Percentiles rank a stretch among this genome's conserved stretches.
Conservation (phyloP, 1,139 yeast species). For the Pichia inconspicua region DNA sequence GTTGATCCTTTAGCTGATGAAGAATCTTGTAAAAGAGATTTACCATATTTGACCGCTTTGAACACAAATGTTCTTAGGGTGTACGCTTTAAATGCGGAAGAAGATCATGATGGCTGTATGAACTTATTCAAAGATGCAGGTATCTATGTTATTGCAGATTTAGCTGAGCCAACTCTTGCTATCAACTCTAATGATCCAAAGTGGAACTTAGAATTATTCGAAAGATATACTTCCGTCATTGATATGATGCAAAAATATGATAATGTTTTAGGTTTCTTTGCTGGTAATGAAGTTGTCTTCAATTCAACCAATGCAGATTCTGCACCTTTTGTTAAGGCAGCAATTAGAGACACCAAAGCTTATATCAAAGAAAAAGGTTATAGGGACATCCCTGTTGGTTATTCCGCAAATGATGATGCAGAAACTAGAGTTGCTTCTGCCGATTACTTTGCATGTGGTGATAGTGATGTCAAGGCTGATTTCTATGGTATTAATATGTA, state of each 20-base stretch:
- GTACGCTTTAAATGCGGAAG: constrained; percentile 47
- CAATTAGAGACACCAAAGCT: constrained; percentile 65
- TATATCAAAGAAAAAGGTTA: constrained; percentile 54
- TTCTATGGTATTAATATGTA: constrained; percentile 93
- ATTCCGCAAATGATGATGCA: constrained; percentile 70
- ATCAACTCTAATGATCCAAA: constrained; percentile 44
- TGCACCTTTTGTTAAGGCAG: constrained; percentile 76
- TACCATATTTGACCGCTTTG: constrained; percentile 40
- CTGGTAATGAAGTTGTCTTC: constrained; percentile 77
- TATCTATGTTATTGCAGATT: constrained; percentile 48
- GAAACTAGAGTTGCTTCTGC: constrained; percentile 62
- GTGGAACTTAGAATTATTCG: constrained; percentile 54
- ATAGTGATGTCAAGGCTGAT: constrained; percentile 59
- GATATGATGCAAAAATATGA: constrained; percentile 58
- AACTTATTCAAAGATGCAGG: constrained; percentile 45
- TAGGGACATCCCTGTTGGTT: constrained; percentile 70
- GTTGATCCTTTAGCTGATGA: constrained; percentile 52
- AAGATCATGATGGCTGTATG: constrained; percentile 50
- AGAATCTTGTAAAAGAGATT: constrained; percentile 50
- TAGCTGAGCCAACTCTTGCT: constrained; percentile 44
- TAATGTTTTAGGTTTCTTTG: constrained; percentile 72
- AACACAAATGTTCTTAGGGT: constrained; percentile 49
- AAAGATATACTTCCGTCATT: constrained; percentile 58
- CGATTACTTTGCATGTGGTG: constrained; percentile 72
- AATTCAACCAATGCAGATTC: constrained; percentile 60